These are phyloP conservation scores for Patellifolia procumbens DNA, from an alignment of 179 eudicot species.

Conservation along the genomic window DNA sequence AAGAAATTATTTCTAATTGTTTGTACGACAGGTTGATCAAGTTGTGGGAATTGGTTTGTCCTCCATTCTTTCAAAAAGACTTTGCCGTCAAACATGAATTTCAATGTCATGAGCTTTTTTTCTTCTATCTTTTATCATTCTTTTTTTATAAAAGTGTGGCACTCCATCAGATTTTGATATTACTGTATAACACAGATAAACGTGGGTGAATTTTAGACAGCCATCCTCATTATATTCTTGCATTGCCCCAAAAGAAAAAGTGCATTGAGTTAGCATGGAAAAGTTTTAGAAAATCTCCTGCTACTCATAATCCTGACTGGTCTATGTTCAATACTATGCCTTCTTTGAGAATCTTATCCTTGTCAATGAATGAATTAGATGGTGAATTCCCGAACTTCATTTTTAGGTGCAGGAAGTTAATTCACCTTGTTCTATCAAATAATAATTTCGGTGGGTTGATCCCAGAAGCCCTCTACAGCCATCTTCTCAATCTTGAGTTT, in stretches of 20 bases:
- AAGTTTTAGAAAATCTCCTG: neutral
- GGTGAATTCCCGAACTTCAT: constrained; percentile 55
- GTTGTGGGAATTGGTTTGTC: neutral
- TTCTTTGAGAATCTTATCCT: constrained; percentile 32
- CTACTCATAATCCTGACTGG: constrained; percentile 40
- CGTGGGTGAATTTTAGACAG: neutral
- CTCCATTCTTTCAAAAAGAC: neutral
- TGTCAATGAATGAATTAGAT: constrained; percentile 32
- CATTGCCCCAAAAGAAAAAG: neutral
- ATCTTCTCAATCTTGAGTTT: constrained; percentile 32
- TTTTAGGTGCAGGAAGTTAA: constrained; percentile 38
- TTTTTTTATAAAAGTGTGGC: too few species aligned
- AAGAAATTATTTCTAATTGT: neutral
- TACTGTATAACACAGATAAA: too few species aligned
- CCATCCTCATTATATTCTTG: neutral
- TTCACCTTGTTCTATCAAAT: neutral
- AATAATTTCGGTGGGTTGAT: constrained; percentile 38
- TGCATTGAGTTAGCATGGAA: neutral
- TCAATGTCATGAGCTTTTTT: too few species aligned
- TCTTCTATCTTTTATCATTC: too few species aligned
- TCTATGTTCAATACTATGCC: constrained; percentile 37
- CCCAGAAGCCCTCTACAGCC: constrained; percentile 46
- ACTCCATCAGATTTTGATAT: neutral
- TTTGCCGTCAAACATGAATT: too few species aligned
- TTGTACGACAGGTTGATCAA: neutral